Percentiles rank a stretch among this genome's conserved stretches.
Conservation (phyloP, 208 protist species). For the Trypanosoma congolense region DNA sequence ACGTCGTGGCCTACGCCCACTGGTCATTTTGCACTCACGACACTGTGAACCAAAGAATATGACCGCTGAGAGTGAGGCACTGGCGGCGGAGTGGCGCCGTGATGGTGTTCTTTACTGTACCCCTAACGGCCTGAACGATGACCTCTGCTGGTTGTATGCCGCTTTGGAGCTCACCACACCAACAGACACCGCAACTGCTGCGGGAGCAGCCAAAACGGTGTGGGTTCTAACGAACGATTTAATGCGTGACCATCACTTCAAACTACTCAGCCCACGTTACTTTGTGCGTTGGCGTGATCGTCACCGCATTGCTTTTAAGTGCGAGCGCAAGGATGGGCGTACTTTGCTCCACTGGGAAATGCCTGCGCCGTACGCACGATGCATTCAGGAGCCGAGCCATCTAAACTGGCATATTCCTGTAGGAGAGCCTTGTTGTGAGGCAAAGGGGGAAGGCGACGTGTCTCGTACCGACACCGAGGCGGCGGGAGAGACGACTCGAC, state of each 20-base stretch:
- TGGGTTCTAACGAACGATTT: conserved; percentile 71
- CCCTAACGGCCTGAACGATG: conserved; percentile 72
- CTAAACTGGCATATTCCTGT: conserved; percentile 24
- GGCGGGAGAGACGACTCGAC: too few relatives aligned
- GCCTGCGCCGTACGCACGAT: conserved; percentile 44
- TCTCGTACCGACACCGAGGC: not conserved
- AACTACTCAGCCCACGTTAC: conserved; percentile 58
- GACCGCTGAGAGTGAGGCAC: conserved; percentile 5
- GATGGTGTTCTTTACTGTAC: conserved; percentile 42
- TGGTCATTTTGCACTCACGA: conserved; percentile 71
- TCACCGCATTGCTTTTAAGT: conserved; percentile 39
- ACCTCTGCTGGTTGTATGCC: conserved; percentile 79
- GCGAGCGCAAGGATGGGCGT: conserved; percentile 26
- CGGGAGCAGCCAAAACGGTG: conserved; percentile 5
- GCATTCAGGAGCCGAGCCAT: conserved; percentile 33
- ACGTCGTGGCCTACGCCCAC: conserved; percentile 30
- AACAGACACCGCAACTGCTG: conserved; percentile 18
- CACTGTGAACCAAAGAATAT: conserved; percentile 32
- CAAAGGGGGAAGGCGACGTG: not conserved
- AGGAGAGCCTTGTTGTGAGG: not conserved
- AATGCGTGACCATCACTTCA: conserved; percentile 84
- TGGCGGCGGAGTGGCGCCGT: conserved; percentile 32
- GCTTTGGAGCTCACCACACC: conserved; percentile 37
- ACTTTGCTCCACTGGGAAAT: conserved; percentile 41
- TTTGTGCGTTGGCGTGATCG: conserved; percentile 57